Evolutionary conservation across 2,329 filamentous ascomycete species (phyloP).

Genomic region (Penicillium glabrum): DNA sequence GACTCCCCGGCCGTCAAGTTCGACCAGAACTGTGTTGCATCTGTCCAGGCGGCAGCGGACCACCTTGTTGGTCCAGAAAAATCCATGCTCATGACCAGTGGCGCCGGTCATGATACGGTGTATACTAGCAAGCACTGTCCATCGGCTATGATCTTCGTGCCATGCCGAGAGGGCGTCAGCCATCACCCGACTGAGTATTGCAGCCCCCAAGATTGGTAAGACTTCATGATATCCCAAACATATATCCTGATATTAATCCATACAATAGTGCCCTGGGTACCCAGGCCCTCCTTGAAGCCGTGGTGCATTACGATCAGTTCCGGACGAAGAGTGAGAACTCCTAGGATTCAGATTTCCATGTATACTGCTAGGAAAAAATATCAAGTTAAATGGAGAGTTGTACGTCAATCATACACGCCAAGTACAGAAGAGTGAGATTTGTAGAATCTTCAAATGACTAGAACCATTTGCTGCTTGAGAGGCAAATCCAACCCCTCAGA

Average conservation of each 20-base stretch:
- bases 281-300: slow-evolving; percentile 52
- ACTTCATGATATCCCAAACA: neutral
- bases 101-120: slow-evolving; percentile 62
- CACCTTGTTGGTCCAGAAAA: slow-evolving; percentile 53
- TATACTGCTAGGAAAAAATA: too few species aligned
- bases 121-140: slow-evolving; percentile 56
- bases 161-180: slow-evolving; percentile 57
- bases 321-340: too few species aligned
- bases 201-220: slow-evolving; percentile 44
- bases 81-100: slow-evolving; percentile 52
- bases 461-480: too few species aligned
- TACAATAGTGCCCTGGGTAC: slow-evolving; percentile 27
- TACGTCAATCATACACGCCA: too few species aligned
- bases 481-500: too few species aligned
- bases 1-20: slow-evolving; percentile 59
- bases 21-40: slow-evolving; percentile 60
- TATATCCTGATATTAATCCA: neutral
- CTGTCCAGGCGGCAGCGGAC: slow-evolving; percentile 57
- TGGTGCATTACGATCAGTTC: slow-evolving; percentile 34
- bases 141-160: slow-evolving; percentile 65
- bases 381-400: too few species aligned
- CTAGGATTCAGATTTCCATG: too few species aligned
- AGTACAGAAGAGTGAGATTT: too few species aligned
- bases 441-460: too few species aligned
- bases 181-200: slow-evolving; percentile 61